A percentile compares a stretch with the other conserved stretches of the same genome.
Conservation (phyloP, 306 rosid genomes). For the Parietaria judaica region DNA sequence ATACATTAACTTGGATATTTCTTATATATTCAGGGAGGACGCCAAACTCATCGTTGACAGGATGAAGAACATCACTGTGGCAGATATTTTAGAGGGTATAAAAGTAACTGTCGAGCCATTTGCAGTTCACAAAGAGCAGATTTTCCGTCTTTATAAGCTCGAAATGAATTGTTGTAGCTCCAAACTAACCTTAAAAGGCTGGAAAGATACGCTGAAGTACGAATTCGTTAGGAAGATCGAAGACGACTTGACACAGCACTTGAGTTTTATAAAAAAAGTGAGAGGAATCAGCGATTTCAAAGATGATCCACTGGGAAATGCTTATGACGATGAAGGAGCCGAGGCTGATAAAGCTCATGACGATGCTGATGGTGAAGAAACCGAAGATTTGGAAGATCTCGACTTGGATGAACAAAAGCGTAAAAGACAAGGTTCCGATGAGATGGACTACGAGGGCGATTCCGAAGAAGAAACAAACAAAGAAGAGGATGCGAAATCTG, state of each 20-base stretch:
- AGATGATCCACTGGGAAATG: slow-evolving; percentile 21
- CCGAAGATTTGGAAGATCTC: slow-evolving; percentile 65
- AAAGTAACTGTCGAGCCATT: slow-evolving; percentile 56
- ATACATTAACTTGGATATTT: background rate
- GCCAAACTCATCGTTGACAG: slow-evolving; percentile 58
- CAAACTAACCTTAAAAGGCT: slow-evolving; percentile 48
- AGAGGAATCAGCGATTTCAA: slow-evolving; percentile 50
- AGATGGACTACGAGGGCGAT: slow-evolving; percentile 85
- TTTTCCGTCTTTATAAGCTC: slow-evolving; percentile 73
- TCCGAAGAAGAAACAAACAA: slow-evolving; percentile 43
- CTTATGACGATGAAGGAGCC: slow-evolving; percentile 28
- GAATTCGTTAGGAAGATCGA: slow-evolving; percentile 65
- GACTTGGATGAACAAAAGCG: slow-evolving; percentile 64
- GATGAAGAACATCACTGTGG: slow-evolving; percentile 78
- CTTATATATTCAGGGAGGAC: slow-evolving; percentile 49
- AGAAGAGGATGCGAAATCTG: slow-evolving; percentile 38
- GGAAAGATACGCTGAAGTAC: slow-evolving; percentile 53
- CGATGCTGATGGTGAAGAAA: slow-evolving; percentile 33
- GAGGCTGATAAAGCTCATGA: slow-evolving; percentile 30
- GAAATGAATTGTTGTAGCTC: slow-evolving; percentile 55
- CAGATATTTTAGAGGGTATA: slow-evolving; percentile 69
- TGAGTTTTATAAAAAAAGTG: slow-evolving; percentile 53
- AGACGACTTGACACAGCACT: slow-evolving; percentile 58
- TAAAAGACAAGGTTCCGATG: slow-evolving; percentile 61
- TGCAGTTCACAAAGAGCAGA: slow-evolving; percentile 21